These are phyloP conservation scores for Microglena sp. DNA, from an alignment of 139 green algal genomes.

Conservation along the genomic window DNA sequence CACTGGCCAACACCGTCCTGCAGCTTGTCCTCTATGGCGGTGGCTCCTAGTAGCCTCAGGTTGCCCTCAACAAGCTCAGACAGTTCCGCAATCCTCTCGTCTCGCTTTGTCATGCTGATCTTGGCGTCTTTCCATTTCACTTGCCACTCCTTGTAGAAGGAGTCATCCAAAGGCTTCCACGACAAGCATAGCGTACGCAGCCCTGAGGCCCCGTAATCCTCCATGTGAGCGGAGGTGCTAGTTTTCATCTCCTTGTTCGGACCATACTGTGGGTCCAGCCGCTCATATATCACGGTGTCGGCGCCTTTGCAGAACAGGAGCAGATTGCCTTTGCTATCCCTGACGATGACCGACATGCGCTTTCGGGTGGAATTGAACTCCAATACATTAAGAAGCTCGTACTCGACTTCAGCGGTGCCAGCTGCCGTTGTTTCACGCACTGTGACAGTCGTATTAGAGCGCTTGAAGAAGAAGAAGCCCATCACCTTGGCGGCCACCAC, in stretches of 20 bases:
- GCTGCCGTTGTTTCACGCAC: slow-evolving; percentile 16
- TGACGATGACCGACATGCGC: slow-evolving; percentile 40
- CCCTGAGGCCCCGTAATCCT: slow-evolving; percentile 66
- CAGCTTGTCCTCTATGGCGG: slow-evolving; percentile 98
- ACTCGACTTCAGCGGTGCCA: slow-evolving; percentile 40
- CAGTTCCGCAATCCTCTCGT: slow-evolving; percentile 36
- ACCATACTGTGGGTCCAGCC: slow-evolving; percentile 21
- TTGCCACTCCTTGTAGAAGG: slow-evolving; percentile 27
- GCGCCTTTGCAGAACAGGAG: slow-evolving; percentile 62
- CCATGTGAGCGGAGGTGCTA: slow-evolving; percentile 36
- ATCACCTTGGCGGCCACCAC: slow-evolving; percentile 54
- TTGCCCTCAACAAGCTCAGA: slow-evolving; percentile 56
- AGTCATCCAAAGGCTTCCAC: slow-evolving; percentile 35
- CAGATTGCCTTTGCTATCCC: slow-evolving; percentile 41
- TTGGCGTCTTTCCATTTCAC: slow-evolving; percentile 22
- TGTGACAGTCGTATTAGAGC: slow-evolving; percentile 32
- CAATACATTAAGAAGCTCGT: slow-evolving; percentile 78
- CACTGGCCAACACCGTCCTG: slow-evolving; percentile 84
- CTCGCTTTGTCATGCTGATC: slow-evolving; percentile 27
- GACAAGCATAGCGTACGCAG: slow-evolving; percentile 76
- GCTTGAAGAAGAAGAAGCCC: slow-evolving; percentile 57
- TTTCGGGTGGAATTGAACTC: slow-evolving; percentile 72
- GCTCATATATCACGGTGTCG: slow-evolving; percentile 71
- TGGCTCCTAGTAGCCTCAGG: slow-evolving; percentile 83
- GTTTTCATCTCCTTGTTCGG: background rate